These are phyloP conservation scores for Ceratobasidium papillatum DNA, from an alignment of 1,284 basidiomycete genomes.

Conservation along the genomic window DNA sequence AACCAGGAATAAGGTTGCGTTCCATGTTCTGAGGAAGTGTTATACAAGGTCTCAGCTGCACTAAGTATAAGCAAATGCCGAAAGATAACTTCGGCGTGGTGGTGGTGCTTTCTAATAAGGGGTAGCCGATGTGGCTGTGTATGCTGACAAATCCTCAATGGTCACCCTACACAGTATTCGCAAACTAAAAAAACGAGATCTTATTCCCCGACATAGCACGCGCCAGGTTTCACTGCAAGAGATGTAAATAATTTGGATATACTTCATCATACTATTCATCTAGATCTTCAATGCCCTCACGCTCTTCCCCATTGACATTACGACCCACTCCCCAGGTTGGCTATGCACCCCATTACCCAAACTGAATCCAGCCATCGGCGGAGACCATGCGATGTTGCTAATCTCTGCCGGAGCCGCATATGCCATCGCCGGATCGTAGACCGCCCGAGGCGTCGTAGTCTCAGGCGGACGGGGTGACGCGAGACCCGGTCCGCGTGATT, in stretches of 20 bases:
- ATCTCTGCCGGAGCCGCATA: slow-evolving; percentile 84
- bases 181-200: too few species aligned
- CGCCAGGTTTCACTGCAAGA: neutral
- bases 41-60: too few species aligned
- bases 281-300: slow-evolving; percentile 85
- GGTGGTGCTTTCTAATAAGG: too few species aligned
- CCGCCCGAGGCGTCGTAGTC: slow-evolving; percentile 48
- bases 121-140: too few species aligned
- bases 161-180: too few species aligned
- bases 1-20: too few species aligned
- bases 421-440: slow-evolving; percentile 81
- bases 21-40: too few species aligned
- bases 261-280: neutral
- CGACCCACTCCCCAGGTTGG: slow-evolving; percentile 89
- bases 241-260: neutral
- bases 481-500: slow-evolving; percentile 35
- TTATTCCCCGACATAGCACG: too few species aligned
- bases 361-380: slow-evolving; percentile 71
- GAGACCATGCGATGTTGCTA: slow-evolving; percentile 88
- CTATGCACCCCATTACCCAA: slow-evolving; percentile 56
- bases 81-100: too few species aligned
- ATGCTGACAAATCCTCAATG: too few species aligned
- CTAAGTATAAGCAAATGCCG: too few species aligned
- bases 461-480: slow-evolving; percentile 29
- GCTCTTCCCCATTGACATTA: slow-evolving; percentile 82